Evolutionary conservation across 768 basidiomycete genomes (phyloP).

Genomic region (Lactarius psammicola): DNA sequence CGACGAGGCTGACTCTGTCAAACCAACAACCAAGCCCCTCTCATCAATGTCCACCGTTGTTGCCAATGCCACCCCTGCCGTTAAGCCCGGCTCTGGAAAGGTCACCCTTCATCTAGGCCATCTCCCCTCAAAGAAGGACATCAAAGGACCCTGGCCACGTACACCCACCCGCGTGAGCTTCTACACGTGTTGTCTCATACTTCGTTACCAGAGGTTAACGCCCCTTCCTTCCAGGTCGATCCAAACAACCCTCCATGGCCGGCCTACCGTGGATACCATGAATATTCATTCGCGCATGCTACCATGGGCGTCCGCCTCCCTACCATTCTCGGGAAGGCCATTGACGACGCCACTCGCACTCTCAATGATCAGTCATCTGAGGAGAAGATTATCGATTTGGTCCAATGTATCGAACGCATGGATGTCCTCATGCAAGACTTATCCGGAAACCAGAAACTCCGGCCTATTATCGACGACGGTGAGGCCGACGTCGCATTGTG

Average conservation of each 20-base stretch:
- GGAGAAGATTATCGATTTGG: constrained; percentile 81
- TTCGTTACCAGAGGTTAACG: not conserved
- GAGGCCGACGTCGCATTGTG: constrained; percentile 92
- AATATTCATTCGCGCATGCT: constrained; percentile 84
- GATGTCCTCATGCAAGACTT: constrained; percentile 85
- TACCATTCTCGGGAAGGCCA: constrained; percentile 93
- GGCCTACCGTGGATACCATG: constrained; percentile 76
- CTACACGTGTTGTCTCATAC: constrained; percentile 13
- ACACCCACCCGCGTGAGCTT: constrained; percentile 63
- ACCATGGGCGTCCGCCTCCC: constrained; percentile 97
- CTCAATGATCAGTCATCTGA: constrained; percentile 84
- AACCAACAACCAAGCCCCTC: constrained; percentile 7
- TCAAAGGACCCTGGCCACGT: constrained; percentile 69
- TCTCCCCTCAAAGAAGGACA: constrained; percentile 68
- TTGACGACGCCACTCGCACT: constrained; percentile 86
- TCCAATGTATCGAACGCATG: constrained; percentile 85
- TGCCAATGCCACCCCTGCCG: constrained; percentile 28
- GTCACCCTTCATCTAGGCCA: constrained; percentile 74
- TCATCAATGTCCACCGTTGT: constrained; percentile 22
- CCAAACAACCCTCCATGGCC: constrained; percentile 85
- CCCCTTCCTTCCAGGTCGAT: constrained; percentile 50
- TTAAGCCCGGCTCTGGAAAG: constrained; percentile 35
- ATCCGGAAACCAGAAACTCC: constrained; percentile 76
- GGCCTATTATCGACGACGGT: constrained; percentile 86
- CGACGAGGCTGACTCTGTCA: constrained; percentile 23